Base-by-base conservation (phyloP, 2,329 filamentous ascomycete species). In the Stromatinia cepivora region DNA sequence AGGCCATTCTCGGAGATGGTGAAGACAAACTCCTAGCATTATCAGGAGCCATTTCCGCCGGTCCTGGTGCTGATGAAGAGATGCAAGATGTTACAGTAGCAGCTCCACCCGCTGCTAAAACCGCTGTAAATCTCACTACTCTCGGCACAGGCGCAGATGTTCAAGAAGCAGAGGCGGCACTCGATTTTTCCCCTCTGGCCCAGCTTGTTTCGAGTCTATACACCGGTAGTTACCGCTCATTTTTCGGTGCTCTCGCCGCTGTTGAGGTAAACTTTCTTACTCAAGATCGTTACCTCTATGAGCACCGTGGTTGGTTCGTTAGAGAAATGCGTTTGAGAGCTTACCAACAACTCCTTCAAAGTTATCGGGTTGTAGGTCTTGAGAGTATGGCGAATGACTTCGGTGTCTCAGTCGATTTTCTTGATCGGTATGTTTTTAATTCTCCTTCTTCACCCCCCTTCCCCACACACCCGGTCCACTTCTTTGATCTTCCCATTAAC, bases 381-480 rank as follows among this genome's bases (percentile, higher is more conserved):
- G 91, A 93, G 81, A 97, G 92, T 82, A 99, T 99, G 94, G 95
- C 95, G 28, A 91, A 89, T 73, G 94, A 97, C 80, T 99, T 99
- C 83, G 95, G 95, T 68, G 94, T 99, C 71, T 95, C 92, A 3
- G 92, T 99, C 22, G 94, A 98, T 80, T 99, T 94, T 82, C 84
- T 99, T 73, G 95, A 99, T 81, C 91, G 90, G 92, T 95, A 86
- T 79, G 90, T 82, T 53, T 50, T 54, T 34, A 36, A 54, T 57
- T 68, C 9, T 53, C 7, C 53, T n/a, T n/a, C 45, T 46, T 45
- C 10, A n/a, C 39, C 34, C 39, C 72, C 72, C 31, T 46, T 5
- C n/a, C n/a, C n/a, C n/a, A n/a, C n/a, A n/a, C n/a, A 42, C 39
- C 39, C 31, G 56, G 61, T 8, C 39, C 28, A 10, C 20, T 3